Evolutionary conservation across 352 stramenopile species (phyloP).

Genomic region (Plasmopara viticola): DNA sequence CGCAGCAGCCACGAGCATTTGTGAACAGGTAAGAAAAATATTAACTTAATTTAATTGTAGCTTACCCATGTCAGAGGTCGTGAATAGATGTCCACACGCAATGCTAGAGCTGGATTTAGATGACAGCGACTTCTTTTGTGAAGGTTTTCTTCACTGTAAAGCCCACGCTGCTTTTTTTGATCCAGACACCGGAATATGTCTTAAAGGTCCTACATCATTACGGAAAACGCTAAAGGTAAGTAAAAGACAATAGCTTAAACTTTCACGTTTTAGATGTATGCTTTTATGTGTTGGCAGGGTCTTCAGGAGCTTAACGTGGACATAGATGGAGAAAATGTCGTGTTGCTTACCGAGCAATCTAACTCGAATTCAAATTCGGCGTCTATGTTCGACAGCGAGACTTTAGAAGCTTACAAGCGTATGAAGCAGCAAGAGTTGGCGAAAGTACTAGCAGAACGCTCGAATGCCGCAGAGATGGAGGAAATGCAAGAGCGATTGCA

Average conservation of each 20-base stretch:
- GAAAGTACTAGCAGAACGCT: constrained; percentile 29
- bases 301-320: constrained; percentile 34
- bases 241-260: neutral
- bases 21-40: constrained; percentile 34
- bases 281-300: constrained; percentile 14
- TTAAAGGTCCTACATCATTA: constrained; percentile 42
- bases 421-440: constrained; percentile 43
- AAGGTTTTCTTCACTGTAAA: constrained; percentile 80
- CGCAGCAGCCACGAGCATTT: constrained; percentile 42
- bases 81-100: constrained; percentile 53
- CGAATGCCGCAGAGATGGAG: constrained; percentile 32
- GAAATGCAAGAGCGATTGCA: constrained; percentile 47
- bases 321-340: constrained; percentile 38
- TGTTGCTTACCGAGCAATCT: constrained; percentile 23
- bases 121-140: constrained; percentile 75
- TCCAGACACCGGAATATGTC: constrained; percentile 60
- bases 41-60: neutral
- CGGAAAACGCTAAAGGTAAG: constrained; percentile 35
- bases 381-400: constrained; percentile 16
- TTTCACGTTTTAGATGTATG: constrained; percentile 1
- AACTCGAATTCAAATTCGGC: constrained; percentile 9
- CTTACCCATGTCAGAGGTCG: constrained; percentile 1
- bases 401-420: constrained; percentile 30
- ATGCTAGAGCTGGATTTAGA: constrained; percentile 70
- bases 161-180: constrained; percentile 78